A percentile compares a stretch with the other conserved stretches of the same genome.
These are phyloP conservation scores for Inga oerstediana DNA, from an alignment of 306 rosid genomes.

Conservation along the genomic window DNA sequence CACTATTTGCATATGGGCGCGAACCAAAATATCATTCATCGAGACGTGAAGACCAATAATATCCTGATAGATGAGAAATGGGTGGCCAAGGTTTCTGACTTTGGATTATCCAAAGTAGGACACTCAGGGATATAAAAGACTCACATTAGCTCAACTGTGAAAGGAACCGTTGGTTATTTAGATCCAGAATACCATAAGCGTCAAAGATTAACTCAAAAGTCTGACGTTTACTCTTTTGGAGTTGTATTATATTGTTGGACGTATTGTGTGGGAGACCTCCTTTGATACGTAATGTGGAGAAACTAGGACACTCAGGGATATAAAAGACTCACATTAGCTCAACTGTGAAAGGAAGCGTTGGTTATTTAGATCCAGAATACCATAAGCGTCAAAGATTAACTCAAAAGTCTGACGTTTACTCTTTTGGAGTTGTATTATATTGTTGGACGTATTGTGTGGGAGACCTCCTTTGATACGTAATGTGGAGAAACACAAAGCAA, in stretches of 20 bases:
- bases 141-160: neutral
- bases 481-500: too few relatives aligned
- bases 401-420: too few relatives aligned
- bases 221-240: neutral
- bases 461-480: too few relatives aligned
- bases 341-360: too few relatives aligned
- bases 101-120: neutral
- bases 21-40: conserved; percentile 34
- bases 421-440: too few relatives aligned
- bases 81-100: neutral
- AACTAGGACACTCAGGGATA: too few relatives aligned
- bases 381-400: too few relatives aligned
- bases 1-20: neutral
- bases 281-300: too few relatives aligned
- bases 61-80: conserved; percentile 19
- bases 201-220: neutral
- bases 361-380: too few relatives aligned
- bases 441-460: too few relatives aligned
- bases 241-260: neutral
- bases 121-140: neutral
- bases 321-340: too few relatives aligned
- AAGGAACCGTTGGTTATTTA: neutral
- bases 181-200: neutral
- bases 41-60: conserved; percentile 38
- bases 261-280: neutral